These are phyloP conservation scores for Puya raimondii DNA, from an alignment of 176 grass and related monocot genomes.

Conservation along the genomic window DNA sequence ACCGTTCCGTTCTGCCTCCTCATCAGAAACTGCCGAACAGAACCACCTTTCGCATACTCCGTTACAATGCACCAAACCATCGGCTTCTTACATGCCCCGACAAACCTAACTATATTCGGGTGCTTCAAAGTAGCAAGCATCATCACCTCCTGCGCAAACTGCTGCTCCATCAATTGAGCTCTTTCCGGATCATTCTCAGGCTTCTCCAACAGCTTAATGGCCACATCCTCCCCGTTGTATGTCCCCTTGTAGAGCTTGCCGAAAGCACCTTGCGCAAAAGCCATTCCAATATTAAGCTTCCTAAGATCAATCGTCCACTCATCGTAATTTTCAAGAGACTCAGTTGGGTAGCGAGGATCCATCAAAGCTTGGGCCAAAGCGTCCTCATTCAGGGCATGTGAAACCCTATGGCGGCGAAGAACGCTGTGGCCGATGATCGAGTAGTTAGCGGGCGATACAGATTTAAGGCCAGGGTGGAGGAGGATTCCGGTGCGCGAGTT, in stretches of 20 bases:
- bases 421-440: slow-evolving; percentile 46
- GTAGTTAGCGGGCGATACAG: slow-evolving; percentile 34
- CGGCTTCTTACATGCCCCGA: slow-evolving; percentile 71
- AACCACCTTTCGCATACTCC: slow-evolving; percentile 70
- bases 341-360: slow-evolving; percentile 48
- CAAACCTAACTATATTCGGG: slow-evolving; percentile 60
- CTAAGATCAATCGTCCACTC: slow-evolving; percentile 74
- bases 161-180: slow-evolving; percentile 59
- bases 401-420: slow-evolving; percentile 46
- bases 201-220: slow-evolving; percentile 72
- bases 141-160: slow-evolving; percentile 74
- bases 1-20: slow-evolving; percentile 54
- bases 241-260: slow-evolving; percentile 73
- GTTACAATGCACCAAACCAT: slow-evolving; percentile 78
- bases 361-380: slow-evolving; percentile 72
- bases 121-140: slow-evolving; percentile 75
- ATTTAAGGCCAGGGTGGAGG: slow-evolving; percentile 46
- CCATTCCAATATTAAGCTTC: slow-evolving; percentile 54
- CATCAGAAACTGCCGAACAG: slow-evolving; percentile 57
- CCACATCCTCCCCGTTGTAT: slow-evolving; percentile 65
- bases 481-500: slow-evolving; percentile 50
- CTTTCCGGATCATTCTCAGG: slow-evolving; percentile 49
- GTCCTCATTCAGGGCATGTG: slow-evolving; percentile 58
- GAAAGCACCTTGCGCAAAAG: slow-evolving; percentile 78
- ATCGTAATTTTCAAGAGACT: slow-evolving; percentile 60